Evolutionary conservation across 148 eudicot genomes (phyloP).

Genomic region (Rhododendron williamsianum): DNA sequence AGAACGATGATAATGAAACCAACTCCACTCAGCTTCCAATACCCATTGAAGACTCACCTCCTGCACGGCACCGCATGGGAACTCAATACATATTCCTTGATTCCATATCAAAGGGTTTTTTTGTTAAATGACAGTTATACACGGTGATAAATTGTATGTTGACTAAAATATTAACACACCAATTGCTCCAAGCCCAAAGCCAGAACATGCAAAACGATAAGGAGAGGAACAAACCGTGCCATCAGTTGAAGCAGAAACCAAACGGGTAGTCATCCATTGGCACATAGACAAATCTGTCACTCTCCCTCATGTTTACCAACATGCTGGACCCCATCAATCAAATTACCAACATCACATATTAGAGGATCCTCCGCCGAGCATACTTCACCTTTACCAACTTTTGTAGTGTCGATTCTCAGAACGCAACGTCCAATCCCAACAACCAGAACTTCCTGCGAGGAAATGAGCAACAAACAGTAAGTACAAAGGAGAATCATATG

Average conservation of each 20-base stretch:
- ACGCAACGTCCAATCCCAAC: slow-evolving; percentile 75
- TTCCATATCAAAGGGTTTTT: neutral
- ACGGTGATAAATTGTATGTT: neutral
- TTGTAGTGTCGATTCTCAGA: slow-evolving; percentile 74
- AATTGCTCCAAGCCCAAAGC: neutral
- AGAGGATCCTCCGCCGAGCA: slow-evolving; percentile 82
- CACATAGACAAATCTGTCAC: slow-evolving; percentile 98
- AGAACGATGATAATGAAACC: neutral
- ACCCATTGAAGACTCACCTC: neutral
- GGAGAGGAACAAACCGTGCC: slow-evolving; percentile 69
- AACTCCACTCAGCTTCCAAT: neutral
- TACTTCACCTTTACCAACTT: slow-evolving; percentile 71
- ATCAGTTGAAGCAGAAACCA: slow-evolving; percentile 92
- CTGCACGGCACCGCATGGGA: neutral
- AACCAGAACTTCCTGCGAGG: slow-evolving; percentile 75
- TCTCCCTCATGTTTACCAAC: slow-evolving; percentile 96
- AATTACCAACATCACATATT: slow-evolving; percentile 58
- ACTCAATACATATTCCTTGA: neutral
- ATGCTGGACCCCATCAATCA: slow-evolving; percentile 80
- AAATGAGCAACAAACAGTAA: neutral
- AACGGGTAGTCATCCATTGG: slow-evolving; percentile 99
- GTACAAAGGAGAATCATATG: neutral
- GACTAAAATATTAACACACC: neutral
- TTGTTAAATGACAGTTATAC: neutral
- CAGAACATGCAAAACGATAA: slow-evolving; percentile 8